Evolutionary conservation across 2,329 filamentous ascomycete species (phyloP), one percentile per base, ranked within the genome.

Genomic region (Botrytis tulipae): DNA sequence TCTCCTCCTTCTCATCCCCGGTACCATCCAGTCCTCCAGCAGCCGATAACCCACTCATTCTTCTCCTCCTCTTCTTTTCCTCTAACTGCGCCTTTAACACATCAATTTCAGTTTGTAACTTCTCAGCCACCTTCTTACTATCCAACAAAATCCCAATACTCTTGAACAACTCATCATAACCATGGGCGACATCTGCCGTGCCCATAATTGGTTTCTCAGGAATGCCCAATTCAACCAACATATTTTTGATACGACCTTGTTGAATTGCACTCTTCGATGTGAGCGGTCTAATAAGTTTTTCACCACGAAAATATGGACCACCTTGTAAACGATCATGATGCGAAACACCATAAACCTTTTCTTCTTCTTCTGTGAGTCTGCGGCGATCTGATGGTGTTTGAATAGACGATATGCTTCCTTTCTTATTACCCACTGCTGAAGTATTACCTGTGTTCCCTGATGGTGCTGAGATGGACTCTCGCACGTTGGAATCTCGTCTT

Each of bases 301-400:
- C 93, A 42, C 94, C 94, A 20, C 95, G 93, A 87, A 98, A 98
- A 22, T 93, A 92, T 51, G 97, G 93, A 10, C 96, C 95, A 14
- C 91, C 92, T 32, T 92, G 90, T 57, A 98, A 87, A 42, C 95
- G 92, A 73, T 98, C 95, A 80, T 95, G 92, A 76, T 93, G 90
- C 12, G 92, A 89, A 16, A 99, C 92, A 76, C 95, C 96, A 80
- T 95, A 98, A 48, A 92, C 87, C 76, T 88, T 83, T 83, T 95
- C 91, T 83, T 97, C 92, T 77, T 92, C 89, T 65, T 91, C 87
- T 7, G 89, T 90, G 76, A 98, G 90, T 82, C 91, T 90, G 79
- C 91, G 89, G 72, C 91, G 87, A 79, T 91, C 87, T 29, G 86
- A 85, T 54, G 78, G 80, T 68, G 74, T 76, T 37, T 70, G 60